Evolutionary conservation across 2,329 filamentous ascomycete species (phyloP).

Genomic region (Elsinoe fawcettii): DNA sequence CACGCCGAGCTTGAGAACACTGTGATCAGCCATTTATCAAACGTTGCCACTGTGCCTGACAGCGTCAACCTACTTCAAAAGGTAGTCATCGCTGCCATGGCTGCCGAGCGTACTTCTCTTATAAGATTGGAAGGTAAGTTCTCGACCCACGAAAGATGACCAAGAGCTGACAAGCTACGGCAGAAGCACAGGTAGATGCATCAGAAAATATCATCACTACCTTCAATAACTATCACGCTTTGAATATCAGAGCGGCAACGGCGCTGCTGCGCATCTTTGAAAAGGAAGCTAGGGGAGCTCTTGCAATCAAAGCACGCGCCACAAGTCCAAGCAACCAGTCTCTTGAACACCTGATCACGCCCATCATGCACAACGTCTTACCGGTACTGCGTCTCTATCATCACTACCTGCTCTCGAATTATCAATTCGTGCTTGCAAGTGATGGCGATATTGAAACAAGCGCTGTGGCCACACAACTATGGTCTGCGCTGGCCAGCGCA

Average conservation of each 20-base stretch:
- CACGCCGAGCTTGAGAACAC: constrained; percentile 79
- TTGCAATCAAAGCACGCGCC: background rate
- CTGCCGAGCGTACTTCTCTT: constrained; percentile 67
- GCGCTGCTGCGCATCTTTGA: background rate
- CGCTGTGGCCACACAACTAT: constrained; percentile 53
- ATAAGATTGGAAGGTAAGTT: constrained; percentile 50
- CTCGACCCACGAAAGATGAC: too few species aligned
- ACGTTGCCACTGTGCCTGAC: constrained; percentile 61
- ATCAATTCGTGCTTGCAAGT: constrained; percentile 47
- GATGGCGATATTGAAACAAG: constrained; percentile 47
- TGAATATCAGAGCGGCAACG: background rate
- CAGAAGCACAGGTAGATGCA: constrained; percentile 28
- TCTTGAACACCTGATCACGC: constrained; percentile 47
- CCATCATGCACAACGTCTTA: constrained; percentile 53
- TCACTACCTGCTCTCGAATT: constrained; percentile 56
- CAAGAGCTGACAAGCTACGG: constrained; percentile 11
- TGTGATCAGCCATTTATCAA: constrained; percentile 68
- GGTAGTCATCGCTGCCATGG: constrained; percentile 77
- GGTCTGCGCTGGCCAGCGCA: constrained; percentile 57
- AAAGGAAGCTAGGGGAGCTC: background rate
- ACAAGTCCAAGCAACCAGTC: constrained; percentile 21
- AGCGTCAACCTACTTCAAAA: constrained; percentile 63
- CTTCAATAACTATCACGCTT: constrained; percentile 15
- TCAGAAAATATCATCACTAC: constrained; percentile 18
- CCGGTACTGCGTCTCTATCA: constrained; percentile 61